Conservation (phyloP, 345 rosid genomes). For the Syzygium aqueum region DNA sequence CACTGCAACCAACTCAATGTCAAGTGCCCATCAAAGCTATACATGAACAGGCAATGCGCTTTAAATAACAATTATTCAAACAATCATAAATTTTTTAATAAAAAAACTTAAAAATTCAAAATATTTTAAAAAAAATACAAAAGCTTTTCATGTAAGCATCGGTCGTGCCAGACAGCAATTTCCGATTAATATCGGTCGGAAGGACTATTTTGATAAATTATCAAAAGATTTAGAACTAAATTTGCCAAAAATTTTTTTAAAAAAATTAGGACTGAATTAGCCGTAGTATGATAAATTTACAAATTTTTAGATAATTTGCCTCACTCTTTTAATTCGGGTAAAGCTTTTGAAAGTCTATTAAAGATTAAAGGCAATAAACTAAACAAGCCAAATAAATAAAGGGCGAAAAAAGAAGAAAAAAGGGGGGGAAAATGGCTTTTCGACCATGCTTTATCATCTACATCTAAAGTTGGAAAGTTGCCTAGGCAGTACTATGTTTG, state of each 20-base stretch:
- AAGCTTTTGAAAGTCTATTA: neutral
- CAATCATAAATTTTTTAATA: neutral
- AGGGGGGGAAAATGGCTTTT: neutral
- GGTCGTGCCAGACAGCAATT: neutral
- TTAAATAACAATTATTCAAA: too few species aligned
- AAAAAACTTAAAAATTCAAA: neutral
- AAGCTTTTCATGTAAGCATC: fast-evolving
- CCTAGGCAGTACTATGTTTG: neutral
- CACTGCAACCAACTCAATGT: neutral
- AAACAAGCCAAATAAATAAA: neutral
- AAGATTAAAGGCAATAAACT: neutral
- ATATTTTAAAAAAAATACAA: fast-evolving
- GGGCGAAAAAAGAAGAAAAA: fast-evolving
- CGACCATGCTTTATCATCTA: neutral
- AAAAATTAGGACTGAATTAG: neutral
- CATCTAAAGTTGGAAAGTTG: neutral
- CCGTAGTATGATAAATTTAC: fast-evolving
- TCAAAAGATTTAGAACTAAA: too few species aligned
- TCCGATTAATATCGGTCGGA: fast-evolving
- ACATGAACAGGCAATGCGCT: neutral
- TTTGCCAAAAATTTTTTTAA: too few species aligned
- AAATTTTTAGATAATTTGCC: neutral
- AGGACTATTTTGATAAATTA: too few species aligned
- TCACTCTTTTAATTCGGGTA: too few species aligned
- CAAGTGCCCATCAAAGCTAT: neutral